Percentiles rank a stretch among this genome's conserved stretches.
These are phyloP conservation scores for Candida maltosa DNA, from an alignment of 805 yeast genomes.

Conservation along the genomic window DNA sequence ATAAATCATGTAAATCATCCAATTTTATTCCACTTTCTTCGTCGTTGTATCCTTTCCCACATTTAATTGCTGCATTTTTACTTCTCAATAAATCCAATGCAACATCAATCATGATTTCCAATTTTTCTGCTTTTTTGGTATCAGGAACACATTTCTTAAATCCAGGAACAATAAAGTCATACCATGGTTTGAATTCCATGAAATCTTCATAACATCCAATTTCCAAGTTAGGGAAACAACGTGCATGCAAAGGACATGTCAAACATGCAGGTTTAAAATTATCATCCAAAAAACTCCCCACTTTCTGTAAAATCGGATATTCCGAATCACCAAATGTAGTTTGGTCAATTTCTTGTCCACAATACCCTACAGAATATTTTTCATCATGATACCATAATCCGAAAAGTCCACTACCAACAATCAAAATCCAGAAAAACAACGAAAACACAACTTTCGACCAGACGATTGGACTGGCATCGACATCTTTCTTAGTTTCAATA, in stretches of 20 bases:
- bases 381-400: constrained; percentile 66
- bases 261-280: constrained; percentile 60
- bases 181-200: constrained; percentile 49
- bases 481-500: neutral
- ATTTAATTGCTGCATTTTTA: constrained; percentile 60
- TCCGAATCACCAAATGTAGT: constrained; percentile 35
- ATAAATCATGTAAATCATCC: constrained; percentile 50
- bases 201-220: constrained; percentile 72
- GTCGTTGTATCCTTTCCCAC: constrained; percentile 48
- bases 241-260: constrained; percentile 78
- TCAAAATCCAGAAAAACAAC: constrained; percentile 27
- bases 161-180: constrained; percentile 55
- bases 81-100: constrained; percentile 64
- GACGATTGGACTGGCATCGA: neutral
- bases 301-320: constrained; percentile 23
- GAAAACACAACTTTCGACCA: constrained; percentile 3
- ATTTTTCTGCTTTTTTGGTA: constrained; percentile 62
- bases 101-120: constrained; percentile 62
- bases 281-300: constrained; percentile 45
- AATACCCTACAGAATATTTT: constrained; percentile 63
- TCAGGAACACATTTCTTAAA: constrained; percentile 65
- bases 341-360: constrained; percentile 58
- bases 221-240: constrained; percentile 59
- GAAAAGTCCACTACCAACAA: constrained; percentile 37
- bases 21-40: constrained; percentile 49